These are phyloP conservation scores for Colletotrichum sp. DNA, from an alignment of 2,329 filamentous ascomycete genomes.

Conservation along the genomic window DNA sequence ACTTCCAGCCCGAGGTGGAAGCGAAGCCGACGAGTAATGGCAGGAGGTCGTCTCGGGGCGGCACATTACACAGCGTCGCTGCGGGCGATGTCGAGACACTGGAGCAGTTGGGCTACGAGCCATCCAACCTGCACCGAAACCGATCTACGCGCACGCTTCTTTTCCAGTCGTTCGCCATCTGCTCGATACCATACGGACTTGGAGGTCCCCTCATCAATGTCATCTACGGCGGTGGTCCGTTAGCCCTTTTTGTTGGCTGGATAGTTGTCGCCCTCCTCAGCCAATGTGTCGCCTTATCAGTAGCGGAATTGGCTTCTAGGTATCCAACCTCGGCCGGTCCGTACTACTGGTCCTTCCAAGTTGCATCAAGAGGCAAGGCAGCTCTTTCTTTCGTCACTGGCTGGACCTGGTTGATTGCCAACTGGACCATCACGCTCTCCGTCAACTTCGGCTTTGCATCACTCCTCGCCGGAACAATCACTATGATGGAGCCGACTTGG, in stretches of 20 bases:
- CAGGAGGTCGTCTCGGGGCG: not conserved
- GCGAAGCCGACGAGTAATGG: not conserved
- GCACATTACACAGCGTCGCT: not conserved
- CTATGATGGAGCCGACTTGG: conserved; percentile 57
- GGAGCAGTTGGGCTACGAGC: conserved; percentile 68
- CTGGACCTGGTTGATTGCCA: conserved; percentile 78
- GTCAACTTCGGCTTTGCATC: conserved; percentile 81
- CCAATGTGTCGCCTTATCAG: not conserved
- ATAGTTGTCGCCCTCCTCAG: not conserved
- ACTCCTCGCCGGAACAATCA: conserved; percentile 59
- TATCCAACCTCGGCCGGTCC: not conserved
- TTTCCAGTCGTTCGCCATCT: conserved; percentile 78
- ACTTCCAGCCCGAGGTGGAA: not conserved
- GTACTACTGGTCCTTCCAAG: conserved; percentile 58
- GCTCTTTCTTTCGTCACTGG: conserved; percentile 59
- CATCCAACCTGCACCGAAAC: conserved; percentile 63
- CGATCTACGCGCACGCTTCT: conserved; percentile 72
- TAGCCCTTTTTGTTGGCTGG: not conserved
- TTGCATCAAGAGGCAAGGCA: conserved; percentile 70
- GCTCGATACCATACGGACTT: conserved; percentile 75
- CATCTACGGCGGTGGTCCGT: not conserved
- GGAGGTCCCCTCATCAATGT: conserved; percentile 63
- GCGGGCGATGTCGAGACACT: conserved; percentile 64
- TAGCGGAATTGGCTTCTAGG: not conserved
- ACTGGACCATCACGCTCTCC: conserved; percentile 79